Base-by-base conservation (phyloP, 805 yeast genomes). In the Saturnispora ahearnii region DNA sequence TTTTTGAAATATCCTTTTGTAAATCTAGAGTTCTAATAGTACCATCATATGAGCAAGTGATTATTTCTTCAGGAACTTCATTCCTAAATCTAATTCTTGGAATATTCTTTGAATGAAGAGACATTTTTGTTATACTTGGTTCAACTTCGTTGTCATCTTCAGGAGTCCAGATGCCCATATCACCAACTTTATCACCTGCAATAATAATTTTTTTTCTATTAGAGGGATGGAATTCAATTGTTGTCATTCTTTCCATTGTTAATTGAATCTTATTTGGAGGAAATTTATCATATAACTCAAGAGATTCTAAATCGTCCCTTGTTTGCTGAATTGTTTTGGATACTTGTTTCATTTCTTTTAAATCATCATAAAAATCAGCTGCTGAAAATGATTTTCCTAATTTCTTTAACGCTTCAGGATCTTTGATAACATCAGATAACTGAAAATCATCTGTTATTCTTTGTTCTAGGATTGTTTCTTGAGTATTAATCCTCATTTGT, bases 171-270 rank as follows among this genome's bases (percentile, higher is more conserved):
- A 93, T 73, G 0, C 97, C 97, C 41, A 89, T 66, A 54, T 80
- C 76, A 5, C 99, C 99, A n/a, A 69, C 67, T 11, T 87, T 87
- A 65, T 93, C 99, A 43, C 97, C 98, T 1, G 89, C 96, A 31
- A 87, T 62, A 2, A 89, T 72, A 4, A 91, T 59, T 55, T 84
- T 73, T 53, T 80, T 79, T 1, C 73, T 74, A 0, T 61, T 62
- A 0, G 85, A 66, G 0, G 97, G 96, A 64, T 91, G 98, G 62
- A 87, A 84, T 37, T 73, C 70, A 38, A 89, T 73, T 2, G 86
- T 71, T 0, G 90, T 80, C 62, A 91, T 81, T 51, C 99, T 72
- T 47, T 82, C 84, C 34, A 77, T 75, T 0, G 86, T 77, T 4
- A 91, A 66, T 58, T 82, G 84, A 53, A 88, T 75, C 46, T 84